Evolutionary conservation across 2,329 filamentous ascomycete genomes (phyloP).

Genomic region (Epichloe sibirici): DNA sequence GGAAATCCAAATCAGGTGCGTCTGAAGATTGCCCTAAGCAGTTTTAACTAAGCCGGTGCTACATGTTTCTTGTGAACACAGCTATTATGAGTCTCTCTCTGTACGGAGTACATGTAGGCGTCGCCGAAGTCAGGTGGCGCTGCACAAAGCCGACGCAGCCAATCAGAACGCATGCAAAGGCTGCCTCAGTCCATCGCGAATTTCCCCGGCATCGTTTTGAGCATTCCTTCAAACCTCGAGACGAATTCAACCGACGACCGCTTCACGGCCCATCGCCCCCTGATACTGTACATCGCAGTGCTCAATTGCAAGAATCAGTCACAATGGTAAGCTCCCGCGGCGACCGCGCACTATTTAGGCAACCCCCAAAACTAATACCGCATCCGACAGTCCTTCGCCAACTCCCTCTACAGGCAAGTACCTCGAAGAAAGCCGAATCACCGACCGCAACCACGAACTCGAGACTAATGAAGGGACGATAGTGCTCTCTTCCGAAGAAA

Average conservation of each 20-base stretch:
- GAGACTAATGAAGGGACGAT: slow-evolving; percentile 17
- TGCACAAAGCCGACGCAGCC: slow-evolving; percentile 7
- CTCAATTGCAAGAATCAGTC: slow-evolving; percentile 19
- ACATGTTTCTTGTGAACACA: no score
- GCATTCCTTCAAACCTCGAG: slow-evolving; percentile 13
- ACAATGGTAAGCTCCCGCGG: slow-evolving; percentile 24
- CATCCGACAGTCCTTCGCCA: slow-evolving; percentile 23
- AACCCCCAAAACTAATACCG: slow-evolving; percentile 22
- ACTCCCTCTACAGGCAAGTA: slow-evolving; percentile 27
- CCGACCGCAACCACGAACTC: slow-evolving; percentile 5
- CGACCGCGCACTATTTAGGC: not conserved
- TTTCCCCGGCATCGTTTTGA: slow-evolving; percentile 10
- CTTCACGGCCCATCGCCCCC: slow-evolving; percentile 15
- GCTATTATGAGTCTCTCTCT: not conserved
- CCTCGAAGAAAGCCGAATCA: slow-evolving; percentile 9
- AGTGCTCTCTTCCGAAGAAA: slow-evolving; percentile 82
- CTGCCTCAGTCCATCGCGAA: slow-evolving; percentile 20
- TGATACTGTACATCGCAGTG: slow-evolving; percentile 14
- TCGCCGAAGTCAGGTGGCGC: not conserved
- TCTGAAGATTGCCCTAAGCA: no score
- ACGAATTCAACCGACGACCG: slow-evolving; percentile 16
- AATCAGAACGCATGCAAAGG: slow-evolving; percentile 21
- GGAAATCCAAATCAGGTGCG: no score
- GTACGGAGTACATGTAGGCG: not conserved
- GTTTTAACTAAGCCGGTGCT: no score